Evolutionary conservation across 495 filamentous ascomycete genomes (phyloP), one percentile per base, ranked within the genome.

Genomic region (Darksidea phi): DNA sequence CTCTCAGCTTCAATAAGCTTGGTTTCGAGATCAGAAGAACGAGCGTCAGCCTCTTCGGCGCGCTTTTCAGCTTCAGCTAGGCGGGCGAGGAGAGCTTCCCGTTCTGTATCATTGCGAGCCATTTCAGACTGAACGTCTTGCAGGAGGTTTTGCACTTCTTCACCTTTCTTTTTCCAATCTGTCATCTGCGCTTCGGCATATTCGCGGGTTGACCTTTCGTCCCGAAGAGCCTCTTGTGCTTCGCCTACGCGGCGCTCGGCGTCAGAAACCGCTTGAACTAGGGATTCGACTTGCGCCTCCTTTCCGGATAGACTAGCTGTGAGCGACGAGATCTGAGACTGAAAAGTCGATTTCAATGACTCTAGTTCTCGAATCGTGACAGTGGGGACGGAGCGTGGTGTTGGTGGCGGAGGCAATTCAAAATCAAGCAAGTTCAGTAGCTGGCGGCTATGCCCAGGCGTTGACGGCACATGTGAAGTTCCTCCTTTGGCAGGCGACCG

Each of bases 281-380:
- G 83, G 56, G 84, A 88, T 13, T 81, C 75, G 48, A 92, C 88
- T 68, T 98, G 91, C 12, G 91, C 93, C 68, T 97, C 93, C 66
- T 89, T 91, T 36, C 94, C 94, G 57, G 83, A 88, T 10, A 98
- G 82, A 17, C 88, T 89, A 4, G 95, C 95, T 62, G 87, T 92
- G 32, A 98, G 82, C 20, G 88, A 89, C 48, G 87, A 91, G 52
- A 98, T 91, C 70, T 98, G 88, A 3, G 91, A 93, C 45, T 90
- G 81, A 70, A 95, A 95, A 0, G 78, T 78, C 0, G 93, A 96
- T 71, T 97, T 97, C 50, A 98, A 79, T 6, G 84, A 88, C 68
- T 98, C 94, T 0, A 97, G 78, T 74, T 98, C 94, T 25, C 94
- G 86, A 0, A 91, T 88, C 2, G 95, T 96, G 62, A 97, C 86